phyloP scores from a whole-genome alignment of 176 grass and related monocot genomes.

The Aegilops tauschii region DNA sequence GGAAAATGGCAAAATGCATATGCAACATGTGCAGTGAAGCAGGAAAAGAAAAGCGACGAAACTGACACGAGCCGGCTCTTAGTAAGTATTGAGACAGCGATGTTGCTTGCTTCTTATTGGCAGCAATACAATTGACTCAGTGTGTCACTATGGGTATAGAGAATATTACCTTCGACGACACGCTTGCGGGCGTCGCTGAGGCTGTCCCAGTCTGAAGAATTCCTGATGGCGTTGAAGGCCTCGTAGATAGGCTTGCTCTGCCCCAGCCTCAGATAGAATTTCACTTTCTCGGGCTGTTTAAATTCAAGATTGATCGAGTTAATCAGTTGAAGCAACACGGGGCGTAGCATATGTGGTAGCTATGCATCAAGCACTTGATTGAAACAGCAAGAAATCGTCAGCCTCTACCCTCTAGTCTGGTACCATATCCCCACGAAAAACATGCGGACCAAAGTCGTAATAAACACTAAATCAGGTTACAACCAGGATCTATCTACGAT shows the following conservation, averaged over 20 bases:
- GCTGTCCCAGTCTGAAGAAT: conserved; percentile 63
- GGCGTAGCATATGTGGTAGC: neutral
- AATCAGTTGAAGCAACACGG: neutral
- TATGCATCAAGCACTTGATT: neutral
- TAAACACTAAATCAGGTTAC: too few species aligned
- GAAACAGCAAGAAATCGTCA: neutral
- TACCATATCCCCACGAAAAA: too few species aligned
- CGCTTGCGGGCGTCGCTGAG: conserved; percentile 82
- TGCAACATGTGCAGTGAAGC: neutral
- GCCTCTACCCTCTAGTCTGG: neutral
- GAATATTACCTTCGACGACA: conserved; percentile 70
- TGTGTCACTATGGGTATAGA: neutral
- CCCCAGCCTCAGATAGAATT: conserved; percentile 75
- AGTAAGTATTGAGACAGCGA: neutral
- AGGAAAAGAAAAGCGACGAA: neutral
- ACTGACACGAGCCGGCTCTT: neutral
- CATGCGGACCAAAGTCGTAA: too few species aligned
- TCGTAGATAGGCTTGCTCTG: conserved; percentile 93
- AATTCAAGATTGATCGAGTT: neutral
- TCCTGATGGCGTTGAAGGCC: conserved; percentile 79
- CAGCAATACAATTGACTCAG: neutral
- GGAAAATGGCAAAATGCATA: neutral
- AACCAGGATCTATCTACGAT: too few species aligned
- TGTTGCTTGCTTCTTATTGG: neutral
- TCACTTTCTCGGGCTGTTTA: conserved; percentile 91